Evolutionary conservation across 169 alveolate species (phyloP), one percentile per base, ranked within the genome.

Genomic region (Plasmodium reichenowi): DNA sequence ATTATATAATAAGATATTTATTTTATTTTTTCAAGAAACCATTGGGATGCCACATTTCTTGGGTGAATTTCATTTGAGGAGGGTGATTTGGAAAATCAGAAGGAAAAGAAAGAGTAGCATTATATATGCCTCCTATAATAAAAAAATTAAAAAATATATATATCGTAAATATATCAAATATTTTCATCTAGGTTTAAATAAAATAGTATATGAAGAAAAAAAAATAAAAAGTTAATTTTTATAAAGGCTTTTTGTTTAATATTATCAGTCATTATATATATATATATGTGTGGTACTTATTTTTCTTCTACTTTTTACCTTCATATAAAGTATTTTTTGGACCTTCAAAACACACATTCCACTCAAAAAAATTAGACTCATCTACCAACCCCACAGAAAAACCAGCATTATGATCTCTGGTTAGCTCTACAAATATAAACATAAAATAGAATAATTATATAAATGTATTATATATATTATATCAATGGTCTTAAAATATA

Each of bases 11-110:
- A 29, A 29, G 38, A 29, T 29, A 29, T 29, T 29, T 29, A 29
- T 29, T 9, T 22, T 15, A 48, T 6, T 3, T 32, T 32, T 26
- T 22, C 59, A 68, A 15, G 1, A 86, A 88, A 85, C 97, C 97
- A 94, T 98, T 98, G 12, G 99, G 99, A 87, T 98, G 99, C 99
- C 99, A 98, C 99, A 98, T 97, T 91, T 97, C 98, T 45, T 98
- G 98, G 87, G 94, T 97, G 92, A 98, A 98, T 88, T 95, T 93
- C 99, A 98, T 98, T 88, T 97, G 97, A 15, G 99, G 99, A 20
- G 99, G 99, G 50, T 93, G 96, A 91, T 98, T 97, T 45, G 99
- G 99, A 94, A 97, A 98, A 89, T 97, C 99, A 9, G 96, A 95
- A 0, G 99, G 99, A 88, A 98, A 98, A 72, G 96, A 97, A 63